These are phyloP conservation scores for Pachysandra terminalis DNA, from an alignment of 164 flowering plant genomes.

Conservation along the genomic window DNA sequence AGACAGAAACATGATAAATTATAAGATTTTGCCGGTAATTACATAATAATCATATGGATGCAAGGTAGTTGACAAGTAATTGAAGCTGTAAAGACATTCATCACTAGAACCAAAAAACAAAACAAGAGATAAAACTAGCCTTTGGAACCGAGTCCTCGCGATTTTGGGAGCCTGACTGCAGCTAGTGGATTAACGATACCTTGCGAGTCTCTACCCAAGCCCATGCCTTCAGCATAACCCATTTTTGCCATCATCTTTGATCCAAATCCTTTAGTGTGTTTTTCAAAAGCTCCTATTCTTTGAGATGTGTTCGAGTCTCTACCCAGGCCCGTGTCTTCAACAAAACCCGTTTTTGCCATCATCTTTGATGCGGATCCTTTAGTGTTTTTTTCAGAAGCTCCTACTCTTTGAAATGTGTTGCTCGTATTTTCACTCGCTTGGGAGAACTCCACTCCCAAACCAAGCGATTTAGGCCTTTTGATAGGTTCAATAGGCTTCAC, in stretches of 20 bases:
- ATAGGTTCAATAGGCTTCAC: slow-evolving; percentile 63
- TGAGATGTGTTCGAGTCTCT: slow-evolving; percentile 4
- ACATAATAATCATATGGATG: no score
- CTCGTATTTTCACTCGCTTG: slow-evolving; percentile 18
- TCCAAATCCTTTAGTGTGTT: slow-evolving; percentile 78
- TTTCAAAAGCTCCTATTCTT: slow-evolving; percentile 57
- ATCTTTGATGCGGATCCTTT: slow-evolving; percentile 9
- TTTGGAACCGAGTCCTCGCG: slow-evolving; percentile 68
- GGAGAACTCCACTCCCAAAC: slow-evolving; percentile 64
- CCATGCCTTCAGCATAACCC: slow-evolving; percentile 73
- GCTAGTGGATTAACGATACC: slow-evolving; percentile 60
- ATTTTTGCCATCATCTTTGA: slow-evolving; percentile 80
- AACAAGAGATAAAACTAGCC: slow-evolving; percentile 9
- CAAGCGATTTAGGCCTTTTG: slow-evolving; percentile 82
- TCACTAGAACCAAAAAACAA: not conserved
- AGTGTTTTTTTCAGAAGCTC: slow-evolving; percentile 15
- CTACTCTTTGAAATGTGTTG: slow-evolving; percentile 10
- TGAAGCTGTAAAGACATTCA: not conserved
- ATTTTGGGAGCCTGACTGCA: slow-evolving; percentile 63
- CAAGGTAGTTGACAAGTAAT: not conserved
- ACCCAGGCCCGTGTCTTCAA: no score
- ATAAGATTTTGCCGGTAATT: no score
- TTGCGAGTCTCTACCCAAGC: slow-evolving; percentile 69
- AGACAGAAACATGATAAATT: no score
- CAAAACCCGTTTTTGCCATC: no score